phyloP scores from a whole-genome alignment of 164 flowering plant species.

The Berberis thunbergii region DNA sequence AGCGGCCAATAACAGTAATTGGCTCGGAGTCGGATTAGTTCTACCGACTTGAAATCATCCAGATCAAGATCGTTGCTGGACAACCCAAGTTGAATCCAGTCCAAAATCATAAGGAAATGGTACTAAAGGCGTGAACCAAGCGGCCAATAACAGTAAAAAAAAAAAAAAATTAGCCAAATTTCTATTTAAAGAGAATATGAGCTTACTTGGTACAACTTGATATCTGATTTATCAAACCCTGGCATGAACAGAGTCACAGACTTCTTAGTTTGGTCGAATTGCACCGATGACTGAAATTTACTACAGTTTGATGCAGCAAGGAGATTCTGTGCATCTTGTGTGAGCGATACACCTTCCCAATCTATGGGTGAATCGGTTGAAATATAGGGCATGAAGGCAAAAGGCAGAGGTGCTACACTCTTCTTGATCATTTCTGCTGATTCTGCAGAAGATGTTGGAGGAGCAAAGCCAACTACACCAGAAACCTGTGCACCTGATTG shows the following conservation, averaged over 20 bases:
- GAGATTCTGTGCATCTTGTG: conserved; percentile 31
- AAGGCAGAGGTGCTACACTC: conserved; percentile 61
- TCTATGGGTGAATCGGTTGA: conserved; percentile 27
- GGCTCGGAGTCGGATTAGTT: too few relatives aligned
- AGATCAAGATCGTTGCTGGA: too few relatives aligned
- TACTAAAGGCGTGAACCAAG: background rate
- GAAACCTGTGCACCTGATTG: conserved; percentile 81
- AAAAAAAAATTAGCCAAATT: background rate
- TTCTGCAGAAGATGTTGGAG: conserved; percentile 19
- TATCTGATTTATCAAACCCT: conserved; percentile 90
- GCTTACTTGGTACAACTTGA: conserved; percentile 86
- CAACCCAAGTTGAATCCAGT: too few relatives aligned
- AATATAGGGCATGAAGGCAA: conserved; percentile 47
- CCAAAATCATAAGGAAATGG: too few relatives aligned
- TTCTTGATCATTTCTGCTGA: conserved; percentile 21
- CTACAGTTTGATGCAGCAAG: conserved; percentile 23
- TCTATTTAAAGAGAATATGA: background rate
- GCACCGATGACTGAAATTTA: conserved; percentile 27
- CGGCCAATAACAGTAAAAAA: too few relatives aligned
- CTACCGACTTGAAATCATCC: too few relatives aligned
- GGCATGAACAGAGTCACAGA: conserved; percentile 88
- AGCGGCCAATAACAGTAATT: too few relatives aligned
- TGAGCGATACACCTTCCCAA: conserved; percentile 41
- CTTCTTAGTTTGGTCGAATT: conserved; percentile 47
- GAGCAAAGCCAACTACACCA: conserved; percentile 51